Percentiles rank a stretch among this genome's conserved stretches.
Conservation (phyloP, 345 rosid species). For the Lumnitzera racemosa region DNA sequence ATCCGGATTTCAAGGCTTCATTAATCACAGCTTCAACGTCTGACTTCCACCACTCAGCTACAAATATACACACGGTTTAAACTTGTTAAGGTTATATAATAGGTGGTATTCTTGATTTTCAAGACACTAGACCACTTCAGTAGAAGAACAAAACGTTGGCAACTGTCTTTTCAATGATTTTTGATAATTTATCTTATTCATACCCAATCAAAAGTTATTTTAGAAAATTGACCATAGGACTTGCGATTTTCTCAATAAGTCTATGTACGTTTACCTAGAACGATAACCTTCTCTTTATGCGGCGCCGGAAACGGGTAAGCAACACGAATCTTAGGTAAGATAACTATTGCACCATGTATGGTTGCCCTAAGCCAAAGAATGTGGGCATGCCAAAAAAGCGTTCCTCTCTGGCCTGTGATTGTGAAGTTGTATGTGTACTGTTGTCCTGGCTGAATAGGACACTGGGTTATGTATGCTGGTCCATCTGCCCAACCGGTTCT, state of each 20-base stretch:
- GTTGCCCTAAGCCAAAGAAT: slow-evolving; percentile 94
- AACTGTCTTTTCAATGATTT: too few relatives aligned
- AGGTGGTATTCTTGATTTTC: too few relatives aligned
- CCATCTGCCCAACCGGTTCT: slow-evolving; percentile 91
- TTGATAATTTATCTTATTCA: too few relatives aligned
- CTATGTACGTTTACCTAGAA: slow-evolving; percentile 32
- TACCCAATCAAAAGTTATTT: too few relatives aligned
- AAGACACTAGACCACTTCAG: too few relatives aligned
- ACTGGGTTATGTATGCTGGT: slow-evolving; percentile 88
- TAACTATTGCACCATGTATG: slow-evolving; percentile 73
- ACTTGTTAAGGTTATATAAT: neutral
- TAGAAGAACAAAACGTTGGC: too few relatives aligned
- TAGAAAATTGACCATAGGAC: too few relatives aligned
- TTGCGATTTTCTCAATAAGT: too few relatives aligned
- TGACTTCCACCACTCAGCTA: slow-evolving; percentile 98
- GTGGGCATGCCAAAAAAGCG: slow-evolving; percentile 83
- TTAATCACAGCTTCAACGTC: slow-evolving; percentile 69
- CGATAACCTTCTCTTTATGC: slow-evolving; percentile 40
- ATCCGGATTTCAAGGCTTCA: slow-evolving; percentile 64
- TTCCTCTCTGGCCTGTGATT: slow-evolving; percentile 72
- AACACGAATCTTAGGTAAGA: slow-evolving; percentile 71
- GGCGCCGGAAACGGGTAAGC: slow-evolving; percentile 90
- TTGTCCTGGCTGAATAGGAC: slow-evolving; percentile 79
- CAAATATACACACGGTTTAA: neutral
- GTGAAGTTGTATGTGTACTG: slow-evolving; percentile 65